These are phyloP conservation scores for Picochlorum sp. DNA, from an alignment of 139 green algal species.

Conservation along the genomic window DNA sequence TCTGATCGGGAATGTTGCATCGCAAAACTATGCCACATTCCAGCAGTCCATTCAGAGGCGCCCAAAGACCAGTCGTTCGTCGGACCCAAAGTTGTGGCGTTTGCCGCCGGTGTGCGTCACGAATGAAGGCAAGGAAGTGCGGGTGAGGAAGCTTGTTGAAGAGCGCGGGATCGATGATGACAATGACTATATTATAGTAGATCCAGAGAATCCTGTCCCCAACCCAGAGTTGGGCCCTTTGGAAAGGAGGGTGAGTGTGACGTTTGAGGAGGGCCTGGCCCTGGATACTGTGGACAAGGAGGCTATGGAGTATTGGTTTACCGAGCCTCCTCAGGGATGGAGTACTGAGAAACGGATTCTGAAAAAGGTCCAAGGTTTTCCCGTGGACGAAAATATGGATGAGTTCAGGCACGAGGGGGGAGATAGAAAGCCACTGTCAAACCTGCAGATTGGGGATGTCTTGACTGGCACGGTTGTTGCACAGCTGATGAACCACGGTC, in stretches of 20 bases:
- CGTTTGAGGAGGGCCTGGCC: slow-evolving; percentile 30
- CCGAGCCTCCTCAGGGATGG: slow-evolving; percentile 29
- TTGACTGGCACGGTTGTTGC: slow-evolving; percentile 13
- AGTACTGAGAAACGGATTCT: slow-evolving; percentile 13
- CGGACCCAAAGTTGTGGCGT: background rate
- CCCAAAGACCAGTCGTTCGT: no score
- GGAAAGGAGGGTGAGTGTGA: slow-evolving; percentile 19
- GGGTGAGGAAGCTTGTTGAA: slow-evolving; percentile 1
- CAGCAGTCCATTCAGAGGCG: no score
- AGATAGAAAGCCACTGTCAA: slow-evolving; percentile 10
- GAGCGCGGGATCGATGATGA: slow-evolving; percentile 6
- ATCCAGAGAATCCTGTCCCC: slow-evolving; percentile 17
- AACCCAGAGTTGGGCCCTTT: slow-evolving; percentile 15
- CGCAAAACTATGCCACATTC: no score
- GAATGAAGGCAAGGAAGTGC: slow-evolving; percentile 22
- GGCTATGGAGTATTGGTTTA: slow-evolving; percentile 35
- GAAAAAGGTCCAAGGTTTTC: slow-evolving; percentile 5
- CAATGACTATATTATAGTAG: slow-evolving; percentile 14
- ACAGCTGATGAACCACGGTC: slow-evolving; percentile 18
- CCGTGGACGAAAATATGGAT: background rate
- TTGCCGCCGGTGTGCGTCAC: slow-evolving; percentile 12
- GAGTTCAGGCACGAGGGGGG: background rate
- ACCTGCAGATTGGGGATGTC: slow-evolving; percentile 14
- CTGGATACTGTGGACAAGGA: slow-evolving; percentile 18
- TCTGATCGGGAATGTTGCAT: no score